These are phyloP conservation scores for Nelumbo lutea DNA, from an alignment of 164 flowering plant species.

Conservation along the genomic window DNA sequence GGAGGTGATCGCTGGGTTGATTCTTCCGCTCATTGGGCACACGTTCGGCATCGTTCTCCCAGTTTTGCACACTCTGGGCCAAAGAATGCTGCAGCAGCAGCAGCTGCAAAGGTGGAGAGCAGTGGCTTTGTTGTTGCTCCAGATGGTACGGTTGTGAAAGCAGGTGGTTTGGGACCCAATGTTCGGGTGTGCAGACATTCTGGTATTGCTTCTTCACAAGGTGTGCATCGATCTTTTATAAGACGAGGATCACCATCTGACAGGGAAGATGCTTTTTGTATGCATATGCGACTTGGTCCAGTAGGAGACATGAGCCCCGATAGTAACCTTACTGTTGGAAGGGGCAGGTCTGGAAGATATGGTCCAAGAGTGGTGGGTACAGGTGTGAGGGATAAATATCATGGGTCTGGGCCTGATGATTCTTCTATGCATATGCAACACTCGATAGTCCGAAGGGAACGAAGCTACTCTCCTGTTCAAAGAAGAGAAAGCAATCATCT, in stretches of 20 bases:
- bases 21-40: conserved; percentile 23
- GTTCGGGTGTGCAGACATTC: conserved; percentile 19
- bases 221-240: conserved; percentile 16
- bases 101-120: conserved; percentile 26
- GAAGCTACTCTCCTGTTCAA: conserved; percentile 38
- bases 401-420: conserved; percentile 23
- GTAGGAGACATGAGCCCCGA: conserved; percentile 23
- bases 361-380: conserved; percentile 22
- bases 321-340: conserved; percentile 19
- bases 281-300: conserved; percentile 17
- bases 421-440: conserved; percentile 21
- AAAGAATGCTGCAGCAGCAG: conserved; percentile 18
- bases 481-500: conserved; percentile 23
- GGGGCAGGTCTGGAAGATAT: conserved; percentile 27
- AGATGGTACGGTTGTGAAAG: conserved; percentile 24
- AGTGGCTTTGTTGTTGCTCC: conserved; percentile 27
- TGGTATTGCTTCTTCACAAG: conserved; percentile 22
- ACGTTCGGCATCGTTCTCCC: conserved; percentile 25
- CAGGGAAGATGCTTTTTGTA: conserved; percentile 28
- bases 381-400: conserved; percentile 32
- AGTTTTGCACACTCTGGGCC: conserved; percentile 11
- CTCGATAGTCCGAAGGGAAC: conserved; percentile 30
- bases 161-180: conserved; percentile 17
- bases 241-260: conserved; percentile 38
- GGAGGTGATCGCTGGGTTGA: conserved; percentile 23